Evolutionary conservation across 179 eudicot species (phyloP).

Genomic region (Pouteria campechiana): DNA sequence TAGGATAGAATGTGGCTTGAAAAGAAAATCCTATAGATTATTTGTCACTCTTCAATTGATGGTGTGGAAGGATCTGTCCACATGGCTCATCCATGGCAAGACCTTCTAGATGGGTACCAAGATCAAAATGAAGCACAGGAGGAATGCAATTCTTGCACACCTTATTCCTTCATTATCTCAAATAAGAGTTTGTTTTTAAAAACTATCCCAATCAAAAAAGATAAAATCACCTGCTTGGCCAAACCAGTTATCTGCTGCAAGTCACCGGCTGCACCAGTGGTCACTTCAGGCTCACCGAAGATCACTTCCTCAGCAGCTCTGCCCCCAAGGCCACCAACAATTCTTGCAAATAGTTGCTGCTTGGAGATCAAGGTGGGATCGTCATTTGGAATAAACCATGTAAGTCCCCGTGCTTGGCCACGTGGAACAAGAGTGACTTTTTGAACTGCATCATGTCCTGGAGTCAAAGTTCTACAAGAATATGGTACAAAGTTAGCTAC

Average conservation of each 20-base stretch:
- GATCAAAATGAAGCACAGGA: background rate
- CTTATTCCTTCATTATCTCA: too few species aligned
- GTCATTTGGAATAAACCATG: slow-evolving; percentile 97
- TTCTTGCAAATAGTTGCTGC: slow-evolving; percentile 96
- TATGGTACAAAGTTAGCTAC: too few species aligned
- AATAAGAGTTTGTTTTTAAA: too few species aligned
- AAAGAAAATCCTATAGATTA: too few species aligned
- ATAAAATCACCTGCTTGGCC: slow-evolving; percentile 79
- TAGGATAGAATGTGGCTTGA: too few species aligned
- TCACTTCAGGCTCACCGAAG: slow-evolving; percentile 93
- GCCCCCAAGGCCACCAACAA: slow-evolving; percentile 97
- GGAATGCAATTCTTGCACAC: background rate
- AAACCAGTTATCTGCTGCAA: slow-evolving; percentile 92
- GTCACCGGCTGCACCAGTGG: slow-evolving; percentile 97
- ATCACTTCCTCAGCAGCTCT: slow-evolving; percentile 98
- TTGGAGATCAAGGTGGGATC: slow-evolving; percentile 94
- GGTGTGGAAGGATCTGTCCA: too few species aligned
- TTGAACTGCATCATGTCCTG: slow-evolving; percentile 95
- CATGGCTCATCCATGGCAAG: too few species aligned
- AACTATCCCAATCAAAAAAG: too few species aligned
- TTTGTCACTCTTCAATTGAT: too few species aligned
- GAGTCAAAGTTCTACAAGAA: slow-evolving; percentile 79
- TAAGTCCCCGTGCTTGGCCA: slow-evolving; percentile 95
- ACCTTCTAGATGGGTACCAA: too few species aligned
- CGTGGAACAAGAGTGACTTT: slow-evolving; percentile 95